A percentile compares a stretch with the other conserved stretches of the same genome.
Evolutionary conservation across 1,139 yeast genomes (phyloP).

Genomic region (Candida gigantensis): DNA sequence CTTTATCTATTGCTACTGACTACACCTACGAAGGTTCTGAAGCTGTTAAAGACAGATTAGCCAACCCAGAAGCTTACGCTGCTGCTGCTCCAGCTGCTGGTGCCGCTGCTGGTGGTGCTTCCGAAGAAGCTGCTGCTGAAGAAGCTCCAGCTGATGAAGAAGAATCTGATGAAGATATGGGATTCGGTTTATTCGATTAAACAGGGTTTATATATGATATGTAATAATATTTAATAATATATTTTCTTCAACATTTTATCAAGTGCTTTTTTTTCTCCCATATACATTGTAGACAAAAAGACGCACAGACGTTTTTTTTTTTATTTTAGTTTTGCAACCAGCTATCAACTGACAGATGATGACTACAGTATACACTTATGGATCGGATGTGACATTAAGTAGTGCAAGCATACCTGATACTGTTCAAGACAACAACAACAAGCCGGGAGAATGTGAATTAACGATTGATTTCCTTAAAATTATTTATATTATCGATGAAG

Average conservation of each 20-base stretch:
- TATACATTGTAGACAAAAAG: neutral
- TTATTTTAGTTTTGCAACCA: conserved; percentile 10
- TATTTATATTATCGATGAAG: conserved; percentile 9
- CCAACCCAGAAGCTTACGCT: conserved; percentile 87
- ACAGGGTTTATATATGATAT: conserved; percentile 17
- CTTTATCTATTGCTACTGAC: conserved; percentile 97
- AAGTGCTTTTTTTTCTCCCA: neutral
- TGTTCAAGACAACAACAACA: neutral
- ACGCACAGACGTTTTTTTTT: conserved; percentile 1
- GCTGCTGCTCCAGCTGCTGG: conserved; percentile 97
- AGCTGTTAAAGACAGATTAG: conserved; percentile 96
- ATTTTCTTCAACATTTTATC: neutral
- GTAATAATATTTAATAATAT: conserved; percentile 10
- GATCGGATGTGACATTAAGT: conserved; percentile 1
- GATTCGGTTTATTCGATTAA: conserved; percentile 98
- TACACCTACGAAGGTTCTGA: conserved; percentile 99
- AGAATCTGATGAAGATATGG: conserved; percentile 79
- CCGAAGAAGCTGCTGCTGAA: conserved; percentile 61
- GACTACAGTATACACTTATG: conserved; percentile 1
- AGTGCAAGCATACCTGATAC: neutral
- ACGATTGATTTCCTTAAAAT: conserved; percentile 9
- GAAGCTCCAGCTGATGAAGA: conserved; percentile 73
- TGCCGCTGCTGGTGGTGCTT: conserved; percentile 84
- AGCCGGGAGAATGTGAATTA: conserved; percentile 5
- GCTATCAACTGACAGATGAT: too few relatives aligned